These are phyloP conservation scores for Penicillium robsamsonii DNA, from an alignment of 495 filamentous ascomycete species.

Conservation along the genomic window DNA sequence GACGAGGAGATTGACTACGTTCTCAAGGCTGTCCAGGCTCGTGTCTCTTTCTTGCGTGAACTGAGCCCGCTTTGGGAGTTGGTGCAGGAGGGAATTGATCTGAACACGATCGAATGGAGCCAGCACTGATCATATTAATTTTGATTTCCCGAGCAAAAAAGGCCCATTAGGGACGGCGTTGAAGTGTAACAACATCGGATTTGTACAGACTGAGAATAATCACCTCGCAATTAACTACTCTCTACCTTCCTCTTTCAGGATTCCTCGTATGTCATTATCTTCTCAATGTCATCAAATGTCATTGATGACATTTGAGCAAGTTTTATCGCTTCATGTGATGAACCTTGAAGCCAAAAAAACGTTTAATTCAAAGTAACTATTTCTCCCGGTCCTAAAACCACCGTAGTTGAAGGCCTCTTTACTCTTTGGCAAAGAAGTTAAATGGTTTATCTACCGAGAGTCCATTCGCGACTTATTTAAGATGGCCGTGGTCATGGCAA, in stretches of 20 bases:
- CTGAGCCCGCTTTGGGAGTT: slow-evolving; percentile 97
- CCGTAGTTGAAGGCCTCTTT: not conserved
- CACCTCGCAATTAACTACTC: slow-evolving; percentile 13
- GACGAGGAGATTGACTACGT: slow-evolving; percentile 97
- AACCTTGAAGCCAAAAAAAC: not conserved
- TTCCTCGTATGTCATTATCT: not conserved
- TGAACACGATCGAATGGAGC: slow-evolving; percentile 97
- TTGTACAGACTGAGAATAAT: slow-evolving; percentile 34
- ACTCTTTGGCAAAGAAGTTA: not conserved
- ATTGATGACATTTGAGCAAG: too few species aligned
- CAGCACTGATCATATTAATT: slow-evolving; percentile 53
- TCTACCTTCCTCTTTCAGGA: not conserved
- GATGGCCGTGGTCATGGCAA: not conserved
- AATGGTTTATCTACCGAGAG: slow-evolving; percentile 3
- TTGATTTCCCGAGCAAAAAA: slow-evolving; percentile 23
- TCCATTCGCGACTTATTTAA: not conserved
- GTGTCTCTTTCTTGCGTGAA: slow-evolving; percentile 90
- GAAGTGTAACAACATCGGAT: slow-evolving; percentile 28
- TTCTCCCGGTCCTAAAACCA: not conserved
- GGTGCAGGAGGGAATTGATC: slow-evolving; percentile 92
- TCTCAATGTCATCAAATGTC: not conserved
- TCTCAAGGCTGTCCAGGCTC: slow-evolving; percentile 84
- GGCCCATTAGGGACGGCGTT: slow-evolving; percentile 36
- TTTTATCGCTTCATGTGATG: not conserved
- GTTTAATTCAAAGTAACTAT: not conserved